These are phyloP conservation scores for Zymoseptoria tritici DNA, from an alignment of 2,329 filamentous ascomycete species.

Conservation along the genomic window DNA sequence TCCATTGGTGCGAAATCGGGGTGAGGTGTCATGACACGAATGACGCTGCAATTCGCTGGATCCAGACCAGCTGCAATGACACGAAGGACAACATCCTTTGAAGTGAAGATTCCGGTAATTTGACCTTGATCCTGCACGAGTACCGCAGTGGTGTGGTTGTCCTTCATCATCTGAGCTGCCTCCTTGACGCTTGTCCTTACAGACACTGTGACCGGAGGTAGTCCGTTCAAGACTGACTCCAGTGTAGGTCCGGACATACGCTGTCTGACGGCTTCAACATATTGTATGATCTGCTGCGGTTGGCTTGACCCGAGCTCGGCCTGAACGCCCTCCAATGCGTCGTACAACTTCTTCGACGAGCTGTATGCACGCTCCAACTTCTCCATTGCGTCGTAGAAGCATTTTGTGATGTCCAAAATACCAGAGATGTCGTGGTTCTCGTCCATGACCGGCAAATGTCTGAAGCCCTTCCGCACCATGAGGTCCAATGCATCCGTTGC, in stretches of 20 bases:
- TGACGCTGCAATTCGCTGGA: slow-evolving; percentile 89
- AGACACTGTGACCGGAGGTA: slow-evolving; percentile 88
- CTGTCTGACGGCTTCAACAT: slow-evolving; percentile 85
- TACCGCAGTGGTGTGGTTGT: slow-evolving; percentile 95
- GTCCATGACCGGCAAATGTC: slow-evolving; percentile 97
- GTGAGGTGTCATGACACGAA: slow-evolving; percentile 97
- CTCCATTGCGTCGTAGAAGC: slow-evolving; percentile 99
- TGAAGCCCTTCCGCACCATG: slow-evolving; percentile 97
- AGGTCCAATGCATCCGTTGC: slow-evolving; percentile 94
- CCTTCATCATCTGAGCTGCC: slow-evolving; percentile 92
- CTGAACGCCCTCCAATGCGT: slow-evolving; percentile 94
- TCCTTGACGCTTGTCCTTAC: slow-evolving; percentile 95
- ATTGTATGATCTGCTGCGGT: slow-evolving; percentile 97
- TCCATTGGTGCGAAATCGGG: slow-evolving; percentile 97
- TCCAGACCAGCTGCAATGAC: slow-evolving; percentile 96
- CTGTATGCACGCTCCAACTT: slow-evolving; percentile 96
- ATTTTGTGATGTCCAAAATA: slow-evolving; percentile 97
- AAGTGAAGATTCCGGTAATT: slow-evolving; percentile 98
- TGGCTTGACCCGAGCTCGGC: slow-evolving; percentile 93
- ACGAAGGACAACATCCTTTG: slow-evolving; percentile 95
- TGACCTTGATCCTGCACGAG: slow-evolving; percentile 93
- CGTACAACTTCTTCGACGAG: slow-evolving; percentile 95
- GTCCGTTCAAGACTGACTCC: slow-evolving; percentile 85
- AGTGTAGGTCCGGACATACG: slow-evolving; percentile 98
- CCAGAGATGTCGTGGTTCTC: slow-evolving; percentile 99